A percentile compares a stretch with the other conserved stretches of the same genome.
Evolutionary conservation across 768 basidiomycete genomes (phyloP).

Genomic region (Leccinellum luteum): DNA sequence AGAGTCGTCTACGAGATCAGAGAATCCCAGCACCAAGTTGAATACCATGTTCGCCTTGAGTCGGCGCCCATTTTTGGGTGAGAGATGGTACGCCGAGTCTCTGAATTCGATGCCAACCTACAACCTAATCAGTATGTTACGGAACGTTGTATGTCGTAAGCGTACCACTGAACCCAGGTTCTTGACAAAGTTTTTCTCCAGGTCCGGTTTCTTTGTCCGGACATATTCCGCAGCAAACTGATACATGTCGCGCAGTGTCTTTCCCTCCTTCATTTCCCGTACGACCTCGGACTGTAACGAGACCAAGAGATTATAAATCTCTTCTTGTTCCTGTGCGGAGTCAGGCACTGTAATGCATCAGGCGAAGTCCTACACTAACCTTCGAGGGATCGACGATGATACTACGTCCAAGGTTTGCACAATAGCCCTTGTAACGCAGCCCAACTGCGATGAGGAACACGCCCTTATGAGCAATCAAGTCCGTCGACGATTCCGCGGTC

Average conservation of each 20-base stretch:
- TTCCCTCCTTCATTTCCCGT: conserved; percentile 75
- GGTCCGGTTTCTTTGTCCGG: conserved; percentile 72
- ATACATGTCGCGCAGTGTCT: conserved; percentile 77
- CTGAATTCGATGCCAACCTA: conserved; percentile 97
- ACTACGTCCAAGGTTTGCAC: conserved; percentile 87
- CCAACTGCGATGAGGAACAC: conserved; percentile 87
- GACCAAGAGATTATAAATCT: conserved; percentile 76
- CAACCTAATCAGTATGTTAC: not conserved
- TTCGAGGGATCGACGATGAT: conserved; percentile 94
- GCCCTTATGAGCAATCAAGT: conserved; percentile 82
- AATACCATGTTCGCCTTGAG: conserved; percentile 83
- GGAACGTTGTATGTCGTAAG: conserved; percentile 1
- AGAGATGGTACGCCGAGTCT: conserved; percentile 81
- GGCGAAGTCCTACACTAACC: conserved; percentile 37
- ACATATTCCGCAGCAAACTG: conserved; percentile 68
- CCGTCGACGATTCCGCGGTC: conserved; percentile 80
- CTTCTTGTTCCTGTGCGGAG: conserved; percentile 77
- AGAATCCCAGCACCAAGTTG: conserved; percentile 82
- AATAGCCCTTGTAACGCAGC: conserved; percentile 90
- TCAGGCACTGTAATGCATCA: not conserved
- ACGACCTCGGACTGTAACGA: conserved; percentile 76
- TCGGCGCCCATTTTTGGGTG: conserved; percentile 70
- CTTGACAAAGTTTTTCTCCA: conserved; percentile 85
- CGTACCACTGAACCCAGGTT: conserved; percentile 86
- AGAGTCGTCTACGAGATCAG: conserved; percentile 71